Conservation (phyloP, 179 eudicot genomes). For the Spinacia oleracea region DNA sequence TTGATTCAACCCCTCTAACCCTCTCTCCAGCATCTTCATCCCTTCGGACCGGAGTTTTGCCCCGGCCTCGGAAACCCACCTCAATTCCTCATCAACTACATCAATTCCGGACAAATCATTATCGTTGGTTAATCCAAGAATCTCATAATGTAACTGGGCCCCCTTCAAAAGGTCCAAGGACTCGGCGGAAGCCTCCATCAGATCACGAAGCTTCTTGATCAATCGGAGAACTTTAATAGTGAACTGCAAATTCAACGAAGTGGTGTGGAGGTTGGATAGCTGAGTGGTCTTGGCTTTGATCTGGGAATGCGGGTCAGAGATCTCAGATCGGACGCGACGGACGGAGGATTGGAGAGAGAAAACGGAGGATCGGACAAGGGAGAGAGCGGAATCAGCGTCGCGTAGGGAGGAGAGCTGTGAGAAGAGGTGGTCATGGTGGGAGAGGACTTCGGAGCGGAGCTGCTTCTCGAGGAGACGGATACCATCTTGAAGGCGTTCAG, state of each 20-base stretch:
- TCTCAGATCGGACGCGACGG: slow-evolving; percentile 51
- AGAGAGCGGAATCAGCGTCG: slow-evolving; percentile 50
- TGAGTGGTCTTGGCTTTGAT: slow-evolving; percentile 48
- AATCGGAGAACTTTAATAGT: slow-evolving; percentile 55
- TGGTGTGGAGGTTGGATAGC: slow-evolving; percentile 50
- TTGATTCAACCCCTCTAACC: slow-evolving; percentile 82
- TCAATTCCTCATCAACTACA: slow-evolving; percentile 65
- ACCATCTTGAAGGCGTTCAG: slow-evolving; percentile 68
- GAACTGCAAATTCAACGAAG: slow-evolving; percentile 45
- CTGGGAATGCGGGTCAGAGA: slow-evolving; percentile 56
- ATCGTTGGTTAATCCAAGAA: slow-evolving; percentile 47
- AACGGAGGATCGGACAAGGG: slow-evolving; percentile 52
- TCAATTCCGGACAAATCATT: slow-evolving; percentile 56
- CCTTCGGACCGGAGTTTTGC: slow-evolving; percentile 53
- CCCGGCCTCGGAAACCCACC: slow-evolving; percentile 69
- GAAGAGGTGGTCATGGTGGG: slow-evolving; percentile 65
- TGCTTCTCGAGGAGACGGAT: slow-evolving; percentile 58
- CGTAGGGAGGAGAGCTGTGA: slow-evolving; percentile 62
- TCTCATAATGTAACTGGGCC: slow-evolving; percentile 73
- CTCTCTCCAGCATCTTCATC: slow-evolving; percentile 72
- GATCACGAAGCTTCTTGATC: slow-evolving; percentile 48
- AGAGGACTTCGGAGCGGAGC: slow-evolving; percentile 67
- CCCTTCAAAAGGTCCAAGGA: slow-evolving; percentile 64
- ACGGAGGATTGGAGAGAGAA: slow-evolving; percentile 54
- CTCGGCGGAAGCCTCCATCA: slow-evolving; percentile 34